Percentiles rank a stretch among this genome's conserved stretches.
Evolutionary conservation across 495 filamentous ascomycete genomes (phyloP).

Genomic region (Penicillium waksmanii): DNA sequence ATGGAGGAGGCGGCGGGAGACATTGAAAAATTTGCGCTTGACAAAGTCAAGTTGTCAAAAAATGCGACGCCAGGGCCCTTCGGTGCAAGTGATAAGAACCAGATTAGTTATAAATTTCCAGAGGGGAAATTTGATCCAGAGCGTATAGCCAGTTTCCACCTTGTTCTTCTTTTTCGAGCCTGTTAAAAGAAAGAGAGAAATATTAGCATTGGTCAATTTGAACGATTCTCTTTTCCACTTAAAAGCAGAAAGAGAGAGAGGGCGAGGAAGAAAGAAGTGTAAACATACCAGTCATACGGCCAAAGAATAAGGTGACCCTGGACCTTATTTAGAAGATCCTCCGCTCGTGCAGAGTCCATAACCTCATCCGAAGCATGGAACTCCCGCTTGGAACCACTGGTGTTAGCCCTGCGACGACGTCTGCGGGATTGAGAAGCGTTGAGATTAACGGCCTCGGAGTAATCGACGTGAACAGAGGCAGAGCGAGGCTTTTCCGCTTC

Average conservation of each 20-base stretch:
- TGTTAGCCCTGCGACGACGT: slow-evolving; percentile 73
- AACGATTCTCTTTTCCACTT: too few relatives aligned
- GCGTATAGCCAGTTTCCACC: slow-evolving; percentile 97
- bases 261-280: neutral
- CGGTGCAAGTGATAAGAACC: slow-evolving; percentile 8
- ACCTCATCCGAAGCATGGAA: slow-evolving; percentile 74
- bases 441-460: slow-evolving; percentile 54
- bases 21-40: too few relatives aligned
- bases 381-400: slow-evolving; percentile 71
- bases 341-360: slow-evolving; percentile 71
- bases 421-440: slow-evolving; percentile 49
- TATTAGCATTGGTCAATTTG: neutral
- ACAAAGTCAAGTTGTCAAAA: too few relatives aligned
- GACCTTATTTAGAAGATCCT: slow-evolving; percentile 77
- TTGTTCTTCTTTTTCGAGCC: slow-evolving; percentile 83
- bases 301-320: slow-evolving; percentile 90
- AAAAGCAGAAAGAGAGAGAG: neutral
- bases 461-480: slow-evolving; percentile 43
- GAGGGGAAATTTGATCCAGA: slow-evolving; percentile 90
- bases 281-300: slow-evolving; percentile 83
- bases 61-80: too few relatives aligned
- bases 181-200: slow-evolving; percentile 23
- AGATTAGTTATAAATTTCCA: slow-evolving; percentile 87
- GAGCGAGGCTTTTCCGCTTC: slow-evolving; percentile 40
- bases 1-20: neutral